These are phyloP conservation scores for Pichia kluyveri DNA, from an alignment of 805 yeast species.

Conservation along the genomic window DNA sequence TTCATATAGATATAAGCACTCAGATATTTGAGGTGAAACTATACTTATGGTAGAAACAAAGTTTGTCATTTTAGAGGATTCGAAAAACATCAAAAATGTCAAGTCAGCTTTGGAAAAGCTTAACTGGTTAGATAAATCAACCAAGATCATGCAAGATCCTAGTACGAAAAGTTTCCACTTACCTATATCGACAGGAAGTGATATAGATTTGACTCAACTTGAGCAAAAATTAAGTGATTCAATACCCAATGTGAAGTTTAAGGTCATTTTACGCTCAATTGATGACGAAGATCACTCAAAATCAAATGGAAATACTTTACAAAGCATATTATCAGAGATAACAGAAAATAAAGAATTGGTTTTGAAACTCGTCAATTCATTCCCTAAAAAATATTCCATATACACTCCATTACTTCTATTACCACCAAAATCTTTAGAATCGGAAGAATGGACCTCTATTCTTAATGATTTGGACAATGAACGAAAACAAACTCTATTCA, in stretches of 20 bases:
- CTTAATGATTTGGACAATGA: background rate
- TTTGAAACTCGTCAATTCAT: background rate
- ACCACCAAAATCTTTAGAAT: conserved; percentile 38
- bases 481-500: background rate
- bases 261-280: too few species aligned
- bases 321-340: background rate
- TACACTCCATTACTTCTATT: conserved; percentile 64
- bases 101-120: conserved; percentile 2
- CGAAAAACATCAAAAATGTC: background rate
- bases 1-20: too few species aligned
- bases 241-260: too few species aligned
- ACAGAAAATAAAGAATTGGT: background rate
- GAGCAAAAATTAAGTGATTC: too few species aligned
- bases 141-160: background rate
- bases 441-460: conserved; percentile 25
- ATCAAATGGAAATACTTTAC: background rate
- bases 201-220: too few species aligned
- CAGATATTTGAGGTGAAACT: too few species aligned
- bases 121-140: background rate
- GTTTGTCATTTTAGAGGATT: background rate
- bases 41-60: too few species aligned
- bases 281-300: background rate
- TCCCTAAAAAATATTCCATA: conserved; percentile 50
- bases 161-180: background rate
- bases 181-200: background rate